A percentile compares a stretch with the other conserved stretches of the same genome.
Evolutionary conservation across 768 basidiomycete species (phyloP).

Genomic region (Sutorius australiensis): DNA sequence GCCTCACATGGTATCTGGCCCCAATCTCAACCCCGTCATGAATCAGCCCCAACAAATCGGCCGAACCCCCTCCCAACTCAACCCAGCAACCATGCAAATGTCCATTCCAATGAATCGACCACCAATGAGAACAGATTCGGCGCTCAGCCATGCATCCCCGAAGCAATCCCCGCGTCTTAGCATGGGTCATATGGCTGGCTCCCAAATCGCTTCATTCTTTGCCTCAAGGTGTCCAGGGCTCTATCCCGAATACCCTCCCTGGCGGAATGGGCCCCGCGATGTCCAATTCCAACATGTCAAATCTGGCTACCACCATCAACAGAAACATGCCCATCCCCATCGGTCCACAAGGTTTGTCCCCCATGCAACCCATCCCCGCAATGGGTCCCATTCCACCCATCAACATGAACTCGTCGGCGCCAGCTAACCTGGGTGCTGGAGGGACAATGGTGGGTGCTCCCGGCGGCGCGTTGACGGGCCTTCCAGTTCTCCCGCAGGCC

Average conservation of each 20-base stretch:
- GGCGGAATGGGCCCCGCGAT: constrained; percentile 15
- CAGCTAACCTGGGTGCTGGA: constrained; percentile 18
- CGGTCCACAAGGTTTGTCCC: constrained; percentile 13
- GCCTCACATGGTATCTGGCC: constrained; percentile 8
- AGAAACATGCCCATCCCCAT: constrained; percentile 17
- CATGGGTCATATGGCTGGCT: constrained; percentile 13
- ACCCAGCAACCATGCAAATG: constrained; percentile 16
- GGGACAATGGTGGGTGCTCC: constrained; percentile 29
- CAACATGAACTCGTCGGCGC: constrained; percentile 15
- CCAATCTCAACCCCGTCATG: constrained; percentile 10
- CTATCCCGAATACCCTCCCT: constrained; percentile 12
- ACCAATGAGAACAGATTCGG: constrained; percentile 30
- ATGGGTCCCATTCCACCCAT: constrained; percentile 21
- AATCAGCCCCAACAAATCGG: constrained; percentile 23
- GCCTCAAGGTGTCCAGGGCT: constrained; percentile 12
- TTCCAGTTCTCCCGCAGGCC: constrained; percentile 32
- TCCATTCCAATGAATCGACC: constrained; percentile 27
- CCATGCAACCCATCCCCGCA: constrained; percentile 13
- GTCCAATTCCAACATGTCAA: constrained; percentile 5
- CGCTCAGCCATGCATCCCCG: constrained; percentile 25
- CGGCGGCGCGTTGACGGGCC: constrained; percentile 37
- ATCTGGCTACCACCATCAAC: constrained; percentile 14
- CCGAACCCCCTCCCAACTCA: constrained; percentile 14
- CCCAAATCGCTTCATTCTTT: constrained; percentile 9
- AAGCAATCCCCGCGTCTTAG: constrained; percentile 27